A percentile compares a stretch with the other conserved stretches of the same genome.
Evolutionary conservation across 352 stramenopile species (phyloP).

Genomic region (Phytophthora hybrid): DNA sequence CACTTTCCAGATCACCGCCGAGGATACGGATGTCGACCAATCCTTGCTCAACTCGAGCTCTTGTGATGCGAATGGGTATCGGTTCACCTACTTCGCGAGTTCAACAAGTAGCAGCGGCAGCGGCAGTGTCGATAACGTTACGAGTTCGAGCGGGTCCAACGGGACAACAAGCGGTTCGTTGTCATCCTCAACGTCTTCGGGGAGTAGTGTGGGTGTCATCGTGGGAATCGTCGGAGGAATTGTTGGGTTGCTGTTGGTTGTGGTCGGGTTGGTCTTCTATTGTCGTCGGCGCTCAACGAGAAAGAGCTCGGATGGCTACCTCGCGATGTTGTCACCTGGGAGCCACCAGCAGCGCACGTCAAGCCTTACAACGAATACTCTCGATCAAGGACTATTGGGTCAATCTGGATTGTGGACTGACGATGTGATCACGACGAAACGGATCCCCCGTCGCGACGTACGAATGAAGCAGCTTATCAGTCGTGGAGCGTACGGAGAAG

Average conservation of each 20-base stretch:
- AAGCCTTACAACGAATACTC: not conserved
- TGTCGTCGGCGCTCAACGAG: not conserved
- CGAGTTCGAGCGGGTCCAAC: not conserved
- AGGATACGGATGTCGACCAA: not conserved
- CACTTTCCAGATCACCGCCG: not conserved
- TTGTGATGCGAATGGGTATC: not conserved
- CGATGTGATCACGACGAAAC: conserved; percentile 30
- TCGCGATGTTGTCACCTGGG: not conserved
- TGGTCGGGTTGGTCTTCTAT: not conserved
- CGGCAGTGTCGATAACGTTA: no score
- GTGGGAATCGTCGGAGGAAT: not conserved
- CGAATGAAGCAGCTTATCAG: conserved; percentile 19
- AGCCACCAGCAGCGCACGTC: not conserved
- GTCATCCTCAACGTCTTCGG: not conserved
- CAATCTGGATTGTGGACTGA: conserved; percentile 25
- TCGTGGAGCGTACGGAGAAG: conserved; percentile 49
- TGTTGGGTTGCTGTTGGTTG: not conserved
- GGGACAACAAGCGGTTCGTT: not conserved
- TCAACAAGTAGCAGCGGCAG: not conserved
- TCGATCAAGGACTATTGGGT: not conserved
- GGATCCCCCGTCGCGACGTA: conserved; percentile 33
- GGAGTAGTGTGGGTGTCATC: not conserved
- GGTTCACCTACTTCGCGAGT: not conserved
- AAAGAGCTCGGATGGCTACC: not conserved
- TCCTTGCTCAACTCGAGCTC: not conserved